Evolutionary conservation across 2,329 filamentous ascomycete genomes (phyloP).

Genomic region (Colletotrichum sp.): DNA sequence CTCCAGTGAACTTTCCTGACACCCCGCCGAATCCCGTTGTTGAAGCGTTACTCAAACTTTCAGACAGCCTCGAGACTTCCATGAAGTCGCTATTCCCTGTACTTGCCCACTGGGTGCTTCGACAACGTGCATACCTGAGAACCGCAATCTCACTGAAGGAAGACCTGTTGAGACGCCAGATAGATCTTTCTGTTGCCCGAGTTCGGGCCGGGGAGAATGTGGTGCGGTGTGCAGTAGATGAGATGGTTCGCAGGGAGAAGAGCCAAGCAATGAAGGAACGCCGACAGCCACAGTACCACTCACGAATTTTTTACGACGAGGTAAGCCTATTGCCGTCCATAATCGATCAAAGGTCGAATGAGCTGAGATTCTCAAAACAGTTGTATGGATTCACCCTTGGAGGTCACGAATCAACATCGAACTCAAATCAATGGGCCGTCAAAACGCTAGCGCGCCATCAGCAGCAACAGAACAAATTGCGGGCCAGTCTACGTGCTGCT

Average conservation of each 20-base stretch:
- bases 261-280: neutral
- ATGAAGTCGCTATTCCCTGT: constrained; percentile 14
- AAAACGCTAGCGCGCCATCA: constrained; percentile 26
- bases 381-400: constrained; percentile 30
- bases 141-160: neutral
- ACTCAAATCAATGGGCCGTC: constrained; percentile 26
- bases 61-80: constrained; percentile 3
- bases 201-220: neutral
- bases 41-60: neutral
- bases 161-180: neutral
- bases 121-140: neutral
- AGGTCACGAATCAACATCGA: constrained; percentile 31
- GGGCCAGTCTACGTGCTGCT: constrained; percentile 22
- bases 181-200: neutral
- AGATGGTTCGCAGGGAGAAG: constrained; percentile 11
- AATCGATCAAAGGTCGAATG: neutral
- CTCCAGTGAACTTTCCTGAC: neutral
- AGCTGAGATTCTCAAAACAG: constrained; percentile 2
- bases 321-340: constrained; percentile 12
- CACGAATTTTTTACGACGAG: constrained; percentile 35
- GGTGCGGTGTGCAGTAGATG: constrained; percentile 2
- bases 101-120: constrained; percentile 2
- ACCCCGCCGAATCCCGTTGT: neutral
- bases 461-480: constrained; percentile 29
- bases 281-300: constrained; percentile 2